Base-by-base conservation (phyloP, 495 filamentous ascomycete species). In the Daldinia decipiens region DNA sequence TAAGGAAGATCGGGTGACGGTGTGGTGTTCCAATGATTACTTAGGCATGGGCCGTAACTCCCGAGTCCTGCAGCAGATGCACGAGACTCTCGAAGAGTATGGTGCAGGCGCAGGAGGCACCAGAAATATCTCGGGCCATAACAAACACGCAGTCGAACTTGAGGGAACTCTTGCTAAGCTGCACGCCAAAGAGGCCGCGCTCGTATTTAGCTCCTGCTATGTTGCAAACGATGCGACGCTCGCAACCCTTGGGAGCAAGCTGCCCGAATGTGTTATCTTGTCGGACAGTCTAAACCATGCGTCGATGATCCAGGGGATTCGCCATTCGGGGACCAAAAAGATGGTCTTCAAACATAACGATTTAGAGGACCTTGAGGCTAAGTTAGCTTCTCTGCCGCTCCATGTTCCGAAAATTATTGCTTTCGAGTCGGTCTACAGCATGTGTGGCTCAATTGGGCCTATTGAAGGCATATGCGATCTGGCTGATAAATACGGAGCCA, bases 1-100 rank as follows among this genome's bases (percentile, higher is more conserved):
- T 51, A 87, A 87, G 72, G 91, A 97, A 69, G 92, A 97, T 68
- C 87, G 88, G n/a, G 95, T 99, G 58, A 97, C 94, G 4, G 95
- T 98, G 38, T 99, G 96, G 95, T 99, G 95, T 85, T 97, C 94
- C 71, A 99, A 99, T 75, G 95, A 99, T 80, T 99, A 99, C 77
- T 86, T 99, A 9, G 95, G 95, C 64, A 99, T 99, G 95, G 95
- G 95, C 21, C 87, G 93, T 63, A 98, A 98, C 78, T 87, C 86
- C 2, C 84, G 93, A 31, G 96, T 99, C 4, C 82, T 99, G 68
- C 89, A 93, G 80, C 82, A 88, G 1, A 99, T 98, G 95, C 96
- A 99, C 76, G 85, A 93, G 70, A 97, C 95, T 7, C 85, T 99
- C 4, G 95, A 99, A 69, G 92, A 87, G 73, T 98, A 99, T 75